Percentiles rank a stretch among this genome's conserved stretches.
Evolutionary conservation across 192 early-diverging fungal species (phyloP).

Genomic region (Linnemannia hyalina): DNA sequence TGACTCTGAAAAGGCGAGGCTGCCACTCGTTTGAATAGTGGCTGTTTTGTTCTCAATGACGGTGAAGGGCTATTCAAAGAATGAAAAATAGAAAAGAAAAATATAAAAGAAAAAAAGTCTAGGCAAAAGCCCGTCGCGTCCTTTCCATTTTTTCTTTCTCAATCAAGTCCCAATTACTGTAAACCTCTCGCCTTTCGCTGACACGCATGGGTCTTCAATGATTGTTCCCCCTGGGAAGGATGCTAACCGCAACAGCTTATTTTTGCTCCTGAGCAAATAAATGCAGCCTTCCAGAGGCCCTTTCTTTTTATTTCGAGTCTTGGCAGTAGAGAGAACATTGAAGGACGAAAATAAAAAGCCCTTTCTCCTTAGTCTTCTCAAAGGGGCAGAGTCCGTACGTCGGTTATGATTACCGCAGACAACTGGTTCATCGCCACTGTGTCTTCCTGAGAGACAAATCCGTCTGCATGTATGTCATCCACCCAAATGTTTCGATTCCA

Average conservation of each 20-base stretch:
- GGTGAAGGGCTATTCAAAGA: neutral
- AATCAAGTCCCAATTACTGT: neutral
- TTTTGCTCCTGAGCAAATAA: neutral
- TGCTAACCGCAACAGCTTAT: too few relatives aligned
- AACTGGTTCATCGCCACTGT: too few relatives aligned
- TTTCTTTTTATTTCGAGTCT: constrained; percentile 11
- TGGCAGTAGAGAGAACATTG: neutral
- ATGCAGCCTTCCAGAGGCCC: neutral
- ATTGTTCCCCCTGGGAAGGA: too few relatives aligned
- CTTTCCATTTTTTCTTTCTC: neutral
- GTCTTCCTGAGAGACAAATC: too few relatives aligned
- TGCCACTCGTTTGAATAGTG: neutral
- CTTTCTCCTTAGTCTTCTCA: neutral
- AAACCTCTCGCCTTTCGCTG: too few relatives aligned
- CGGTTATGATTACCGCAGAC: too few relatives aligned
- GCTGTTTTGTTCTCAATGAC: neutral
- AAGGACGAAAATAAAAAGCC: constrained; percentile 4
- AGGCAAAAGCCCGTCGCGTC: constrained; percentile 2
- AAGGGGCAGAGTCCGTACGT: too few relatives aligned
- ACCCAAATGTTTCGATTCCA: neutral
- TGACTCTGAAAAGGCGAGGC: neutral
- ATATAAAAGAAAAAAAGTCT: neutral
- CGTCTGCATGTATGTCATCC: too few relatives aligned
- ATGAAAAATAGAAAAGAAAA: too few relatives aligned
- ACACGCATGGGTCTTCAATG: too few relatives aligned